phyloP scores from a whole-genome alignment of 2,329 filamentous ascomycete species.

The Botrytis byssoidea region DNA sequence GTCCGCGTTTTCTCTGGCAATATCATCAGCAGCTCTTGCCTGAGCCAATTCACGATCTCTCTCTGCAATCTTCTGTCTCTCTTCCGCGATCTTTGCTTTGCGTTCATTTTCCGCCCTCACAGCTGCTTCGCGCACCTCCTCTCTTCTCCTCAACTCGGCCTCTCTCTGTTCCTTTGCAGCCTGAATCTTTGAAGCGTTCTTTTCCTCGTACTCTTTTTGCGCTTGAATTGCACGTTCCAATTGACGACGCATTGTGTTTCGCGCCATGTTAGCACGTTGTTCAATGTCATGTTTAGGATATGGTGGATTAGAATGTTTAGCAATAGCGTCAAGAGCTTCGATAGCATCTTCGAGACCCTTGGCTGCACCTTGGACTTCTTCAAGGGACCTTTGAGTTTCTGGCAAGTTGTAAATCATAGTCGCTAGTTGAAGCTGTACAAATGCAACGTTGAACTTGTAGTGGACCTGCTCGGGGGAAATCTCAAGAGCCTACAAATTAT shows the following conservation, averaged over 20 bases:
- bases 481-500: slow-evolving; percentile 62
- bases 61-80: slow-evolving; percentile 77
- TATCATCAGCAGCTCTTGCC: slow-evolving; percentile 68
- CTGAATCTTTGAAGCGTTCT: slow-evolving; percentile 83
- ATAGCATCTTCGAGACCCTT: slow-evolving; percentile 85
- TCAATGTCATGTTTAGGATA: slow-evolving; percentile 91
- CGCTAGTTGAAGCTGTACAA: slow-evolving; percentile 93
- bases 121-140: slow-evolving; percentile 69
- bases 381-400: slow-evolving; percentile 73
- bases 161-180: slow-evolving; percentile 79
- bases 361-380: slow-evolving; percentile 77
- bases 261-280: slow-evolving; percentile 94
- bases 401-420: slow-evolving; percentile 72
- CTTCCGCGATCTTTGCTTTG: slow-evolving; percentile 79
- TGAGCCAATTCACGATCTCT: slow-evolving; percentile 71
- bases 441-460: slow-evolving; percentile 96
- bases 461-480: slow-evolving; percentile 81
- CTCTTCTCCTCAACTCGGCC: slow-evolving; percentile 72
- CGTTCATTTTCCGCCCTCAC: slow-evolving; percentile 70
- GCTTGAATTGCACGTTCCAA: slow-evolving; percentile 79
- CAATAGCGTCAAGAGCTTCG: slow-evolving; percentile 63
- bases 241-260: slow-evolving; percentile 91
- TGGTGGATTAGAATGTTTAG: slow-evolving; percentile 65
- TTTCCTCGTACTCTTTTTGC: slow-evolving; percentile 89
- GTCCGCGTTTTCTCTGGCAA: slow-evolving; percentile 68